Evolutionary conservation across 495 filamentous ascomycete species (phyloP).

Genomic region (Elasticomyces elasticus): DNA sequence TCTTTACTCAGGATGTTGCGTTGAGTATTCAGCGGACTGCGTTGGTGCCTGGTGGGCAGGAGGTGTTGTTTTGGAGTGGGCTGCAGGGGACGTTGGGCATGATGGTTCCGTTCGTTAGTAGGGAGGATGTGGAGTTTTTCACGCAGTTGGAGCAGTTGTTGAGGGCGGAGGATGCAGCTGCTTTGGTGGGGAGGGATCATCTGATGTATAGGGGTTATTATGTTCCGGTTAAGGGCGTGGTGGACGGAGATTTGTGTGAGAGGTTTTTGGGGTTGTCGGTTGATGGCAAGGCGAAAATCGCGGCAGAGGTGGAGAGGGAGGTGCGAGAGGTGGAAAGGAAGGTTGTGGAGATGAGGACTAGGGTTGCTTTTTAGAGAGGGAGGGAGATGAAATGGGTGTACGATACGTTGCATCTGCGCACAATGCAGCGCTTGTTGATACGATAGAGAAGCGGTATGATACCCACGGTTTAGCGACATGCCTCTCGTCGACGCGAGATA

Average conservation of each 20-base stretch:
- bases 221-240: slow-evolving; percentile 90
- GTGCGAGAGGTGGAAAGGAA: slow-evolving; percentile 90
- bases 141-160: slow-evolving; percentile 82
- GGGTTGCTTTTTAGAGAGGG: slow-evolving; percentile 25
- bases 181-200: slow-evolving; percentile 85
- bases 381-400: too few relatives aligned
- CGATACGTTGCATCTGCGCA: too few relatives aligned
- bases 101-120: slow-evolving; percentile 75
- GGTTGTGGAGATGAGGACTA: slow-evolving; percentile 52
- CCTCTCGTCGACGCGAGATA: too few relatives aligned
- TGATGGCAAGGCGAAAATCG: slow-evolving; percentile 90
- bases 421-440: too few relatives aligned
- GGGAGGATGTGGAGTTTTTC: slow-evolving; percentile 96
- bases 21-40: slow-evolving; percentile 81
- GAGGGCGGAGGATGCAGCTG: slow-evolving; percentile 70
- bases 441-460: too few relatives aligned
- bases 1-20: slow-evolving; percentile 84
- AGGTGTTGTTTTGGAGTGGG: slow-evolving; percentile 86
- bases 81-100: slow-evolving; percentile 90
- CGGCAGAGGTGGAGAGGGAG: slow-evolving; percentile 79
- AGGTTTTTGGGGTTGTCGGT: slow-evolving; percentile 68
- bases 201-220: slow-evolving; percentile 93
- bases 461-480: too few relatives aligned
- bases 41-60: slow-evolving; percentile 82
- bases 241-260: slow-evolving; percentile 98